Evolutionary conservation across 1,139 yeast genomes (phyloP).

Genomic region (Sugiyamaella xylanicola): DNA sequence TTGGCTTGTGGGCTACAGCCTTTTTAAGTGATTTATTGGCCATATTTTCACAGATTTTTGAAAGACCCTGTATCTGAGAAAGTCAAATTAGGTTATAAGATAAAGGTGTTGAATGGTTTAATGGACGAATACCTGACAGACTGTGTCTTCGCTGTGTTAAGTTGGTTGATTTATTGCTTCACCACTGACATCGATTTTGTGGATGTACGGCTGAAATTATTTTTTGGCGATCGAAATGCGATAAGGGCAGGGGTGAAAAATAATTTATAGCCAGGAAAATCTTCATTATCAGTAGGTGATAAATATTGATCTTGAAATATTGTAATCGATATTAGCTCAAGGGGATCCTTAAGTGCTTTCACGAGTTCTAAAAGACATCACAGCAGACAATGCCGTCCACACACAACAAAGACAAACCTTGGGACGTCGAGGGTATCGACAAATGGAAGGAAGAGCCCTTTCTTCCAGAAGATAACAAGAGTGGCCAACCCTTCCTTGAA

Average conservation of each 20-base stretch:
- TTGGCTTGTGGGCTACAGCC: neutral
- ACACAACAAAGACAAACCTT: slow-evolving; percentile 92
- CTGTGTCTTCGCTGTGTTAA: too few relatives aligned
- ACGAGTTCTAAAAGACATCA: too few relatives aligned
- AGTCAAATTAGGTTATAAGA: too few relatives aligned
- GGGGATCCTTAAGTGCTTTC: too few relatives aligned
- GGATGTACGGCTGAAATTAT: slow-evolving; percentile 6
- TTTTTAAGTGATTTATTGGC: neutral
- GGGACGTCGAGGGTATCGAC: slow-evolving; percentile 96
- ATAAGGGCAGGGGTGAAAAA: slow-evolving; percentile 10
- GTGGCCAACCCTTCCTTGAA: slow-evolving; percentile 87
- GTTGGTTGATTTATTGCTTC: too few relatives aligned
- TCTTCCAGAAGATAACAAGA: slow-evolving; percentile 82
- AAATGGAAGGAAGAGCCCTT: slow-evolving; percentile 92
- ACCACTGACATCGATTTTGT: too few relatives aligned
- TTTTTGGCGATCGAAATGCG: neutral
- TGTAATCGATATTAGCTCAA: neutral
- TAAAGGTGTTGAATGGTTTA: neutral
- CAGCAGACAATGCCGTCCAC: slow-evolving; percentile 71
- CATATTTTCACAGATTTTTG: too few relatives aligned
- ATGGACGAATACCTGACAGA: neutral
- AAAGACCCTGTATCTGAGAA: too few relatives aligned
- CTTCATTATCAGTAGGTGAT: neutral
- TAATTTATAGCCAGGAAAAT: slow-evolving; percentile 19
- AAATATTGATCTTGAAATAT: neutral